A percentile compares a stretch with the other conserved stretches of the same genome.
These are phyloP conservation scores for Lablab purpureus DNA, from an alignment of 306 rosid genomes.

Conservation along the genomic window DNA sequence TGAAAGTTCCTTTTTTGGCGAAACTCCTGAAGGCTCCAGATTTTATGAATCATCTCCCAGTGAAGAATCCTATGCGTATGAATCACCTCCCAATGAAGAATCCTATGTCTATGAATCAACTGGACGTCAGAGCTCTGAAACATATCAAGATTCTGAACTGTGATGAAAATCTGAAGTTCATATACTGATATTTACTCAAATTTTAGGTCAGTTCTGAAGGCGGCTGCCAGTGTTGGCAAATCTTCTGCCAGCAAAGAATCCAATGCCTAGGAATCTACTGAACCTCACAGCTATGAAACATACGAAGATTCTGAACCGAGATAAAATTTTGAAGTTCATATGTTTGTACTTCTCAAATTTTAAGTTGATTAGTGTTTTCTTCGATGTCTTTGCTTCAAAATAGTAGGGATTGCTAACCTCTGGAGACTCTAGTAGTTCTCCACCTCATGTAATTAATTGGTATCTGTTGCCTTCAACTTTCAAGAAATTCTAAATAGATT, in stretches of 20 bases:
- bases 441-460: background rate
- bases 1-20: conserved; percentile 40
- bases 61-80: conserved; percentile 50
- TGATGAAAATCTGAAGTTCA: conserved; percentile 48
- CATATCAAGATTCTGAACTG: conserved; percentile 61
- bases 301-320: conserved; percentile 61
- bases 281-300: conserved; percentile 47
- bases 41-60: conserved; percentile 49
- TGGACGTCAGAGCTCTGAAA: too few relatives aligned
- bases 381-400: conserved; percentile 22
- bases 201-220: conserved; percentile 37
- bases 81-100: conserved; percentile 50
- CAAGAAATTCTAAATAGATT: background rate
- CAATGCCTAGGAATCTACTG: conserved; percentile 44
- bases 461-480: background rate
- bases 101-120: conserved; percentile 49
- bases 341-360: background rate
- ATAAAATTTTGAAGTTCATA: conserved; percentile 42
- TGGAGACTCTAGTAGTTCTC: background rate
- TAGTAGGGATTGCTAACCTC: background rate
- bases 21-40: conserved; percentile 46
- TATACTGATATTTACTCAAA: conserved; percentile 7
- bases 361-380: conserved; percentile 25
- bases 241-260: conserved; percentile 47
- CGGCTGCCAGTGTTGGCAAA: conserved; percentile 38